A percentile compares a stretch with the other conserved stretches of the same genome.
Evolutionary conservation across 1,284 basidiomycete species (phyloP).

Genomic region (Tranzscheliella williamsii): DNA sequence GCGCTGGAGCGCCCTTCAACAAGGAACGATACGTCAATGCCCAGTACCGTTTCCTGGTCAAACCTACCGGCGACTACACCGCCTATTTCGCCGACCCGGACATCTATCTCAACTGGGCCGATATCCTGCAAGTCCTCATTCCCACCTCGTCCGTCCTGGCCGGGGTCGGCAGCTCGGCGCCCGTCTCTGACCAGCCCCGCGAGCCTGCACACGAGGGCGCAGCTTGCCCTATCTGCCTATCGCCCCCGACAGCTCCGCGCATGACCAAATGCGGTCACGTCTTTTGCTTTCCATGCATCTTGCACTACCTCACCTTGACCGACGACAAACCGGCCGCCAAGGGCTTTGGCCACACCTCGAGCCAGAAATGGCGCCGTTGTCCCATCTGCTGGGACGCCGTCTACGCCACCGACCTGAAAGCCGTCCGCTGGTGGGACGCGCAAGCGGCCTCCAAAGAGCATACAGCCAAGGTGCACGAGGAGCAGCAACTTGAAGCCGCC

Average conservation of each 20-base stretch:
- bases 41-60: conserved; percentile 59
- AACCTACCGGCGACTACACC: conserved; percentile 57
- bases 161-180: conserved; percentile 28
- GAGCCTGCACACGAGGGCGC: conserved; percentile 67
- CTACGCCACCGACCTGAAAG: conserved; percentile 86
- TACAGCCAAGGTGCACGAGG: conserved; percentile 20
- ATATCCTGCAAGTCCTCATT: conserved; percentile 92
- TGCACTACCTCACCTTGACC: conserved; percentile 72
- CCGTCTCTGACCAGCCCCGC: conserved; percentile 22
- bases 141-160: conserved; percentile 68
- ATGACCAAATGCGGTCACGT: conserved; percentile 99
- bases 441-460: conserved; percentile 29
- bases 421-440: conserved; percentile 69
- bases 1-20: conserved; percentile 47
- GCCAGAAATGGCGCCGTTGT: conserved; percentile 65
- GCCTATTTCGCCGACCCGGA: conserved; percentile 56
- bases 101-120: conserved; percentile 65
- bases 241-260: conserved; percentile 83
- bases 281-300: conserved; percentile 60
- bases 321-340: conserved; percentile 8
- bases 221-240: conserved; percentile 92
- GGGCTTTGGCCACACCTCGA: conserved; percentile 8
- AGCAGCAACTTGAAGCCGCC: conserved; percentile 15
- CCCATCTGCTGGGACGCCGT: conserved; percentile 96
- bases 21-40: conserved; percentile 60